These are phyloP conservation scores for Onygenales sp. DNA, from an alignment of 2,329 filamentous ascomycete species.

Conservation along the genomic window DNA sequence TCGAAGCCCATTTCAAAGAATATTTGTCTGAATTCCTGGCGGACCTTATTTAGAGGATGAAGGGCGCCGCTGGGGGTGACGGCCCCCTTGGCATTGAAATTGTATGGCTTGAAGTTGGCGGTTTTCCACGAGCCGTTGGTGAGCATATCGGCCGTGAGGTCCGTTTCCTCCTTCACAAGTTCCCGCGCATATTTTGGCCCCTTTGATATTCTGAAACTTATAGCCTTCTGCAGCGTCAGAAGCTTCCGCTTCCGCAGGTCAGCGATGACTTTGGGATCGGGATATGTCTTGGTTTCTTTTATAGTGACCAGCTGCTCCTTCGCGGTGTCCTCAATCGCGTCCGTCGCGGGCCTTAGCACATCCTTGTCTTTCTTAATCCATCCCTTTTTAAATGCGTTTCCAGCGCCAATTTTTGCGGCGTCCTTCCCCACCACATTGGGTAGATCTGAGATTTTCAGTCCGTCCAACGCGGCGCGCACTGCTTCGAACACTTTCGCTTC, in stretches of 20 bases:
- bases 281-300: constrained; percentile 56
- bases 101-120: constrained; percentile 76
- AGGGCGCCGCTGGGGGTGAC: constrained; percentile 39
- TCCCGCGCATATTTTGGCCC: constrained; percentile 81
- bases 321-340: constrained; percentile 72
- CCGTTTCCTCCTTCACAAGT: constrained; percentile 86
- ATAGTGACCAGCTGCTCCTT: constrained; percentile 66
- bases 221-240: constrained; percentile 70
- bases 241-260: constrained; percentile 92
- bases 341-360: constrained; percentile 45
- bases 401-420: constrained; percentile 62
- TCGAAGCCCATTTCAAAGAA: constrained; percentile 99
- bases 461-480: constrained; percentile 61
- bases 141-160: constrained; percentile 90
- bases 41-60: constrained; percentile 75
- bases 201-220: constrained; percentile 75
- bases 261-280: constrained; percentile 64
- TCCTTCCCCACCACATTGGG: constrained; percentile 39
- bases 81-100: constrained; percentile 61
- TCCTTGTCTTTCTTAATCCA: constrained; percentile 59
- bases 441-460: constrained; percentile 68
- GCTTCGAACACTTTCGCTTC: constrained; percentile 76
- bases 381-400: constrained; percentile 76
- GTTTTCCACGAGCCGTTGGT: constrained; percentile 81
- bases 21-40: constrained; percentile 90